Evolutionary conservation across 345 rosid genomes (phyloP).

Genomic region (Aegle marmelos): DNA sequence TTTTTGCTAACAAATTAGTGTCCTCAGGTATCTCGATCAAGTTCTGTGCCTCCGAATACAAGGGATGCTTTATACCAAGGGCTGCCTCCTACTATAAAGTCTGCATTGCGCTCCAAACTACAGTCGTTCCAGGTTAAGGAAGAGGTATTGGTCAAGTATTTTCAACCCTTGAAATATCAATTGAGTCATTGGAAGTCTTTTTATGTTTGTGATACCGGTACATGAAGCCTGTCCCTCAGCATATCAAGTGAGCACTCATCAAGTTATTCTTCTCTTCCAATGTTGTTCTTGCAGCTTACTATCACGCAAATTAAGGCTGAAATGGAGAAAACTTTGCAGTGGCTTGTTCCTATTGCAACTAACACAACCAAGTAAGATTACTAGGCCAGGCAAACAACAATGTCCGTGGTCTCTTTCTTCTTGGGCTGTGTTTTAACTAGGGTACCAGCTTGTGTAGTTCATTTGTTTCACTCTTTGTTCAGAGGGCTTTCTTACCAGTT

Average conservation of each 20-base stretch:
- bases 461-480: background rate
- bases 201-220: background rate
- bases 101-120: slow-evolving; percentile 73
- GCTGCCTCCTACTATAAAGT: slow-evolving; percentile 78
- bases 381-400: background rate
- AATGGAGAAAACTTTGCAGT: slow-evolving; percentile 92
- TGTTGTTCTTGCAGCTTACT: slow-evolving; percentile 54
- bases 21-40: slow-evolving; percentile 85
- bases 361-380: slow-evolving; percentile 82
- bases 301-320: slow-evolving; percentile 82
- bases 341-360: slow-evolving; percentile 93
- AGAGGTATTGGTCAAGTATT: slow-evolving; percentile 52
- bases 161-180: background rate
- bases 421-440: background rate
- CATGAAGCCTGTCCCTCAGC: background rate
- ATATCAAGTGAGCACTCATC: background rate
- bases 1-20: slow-evolving; percentile 12
- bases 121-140: slow-evolving; percentile 66
- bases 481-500: background rate
- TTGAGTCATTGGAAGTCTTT: background rate
- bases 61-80: slow-evolving; percentile 97
- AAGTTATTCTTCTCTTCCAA: background rate
- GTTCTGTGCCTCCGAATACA: slow-evolving; percentile 86
- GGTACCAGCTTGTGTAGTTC: background rate
- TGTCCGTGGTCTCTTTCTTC: background rate